Evolutionary conservation across 2,329 filamentous ascomycete genomes (phyloP), one percentile per base, ranked within the genome.

Genomic region (Intubia oerlemansii): DNA sequence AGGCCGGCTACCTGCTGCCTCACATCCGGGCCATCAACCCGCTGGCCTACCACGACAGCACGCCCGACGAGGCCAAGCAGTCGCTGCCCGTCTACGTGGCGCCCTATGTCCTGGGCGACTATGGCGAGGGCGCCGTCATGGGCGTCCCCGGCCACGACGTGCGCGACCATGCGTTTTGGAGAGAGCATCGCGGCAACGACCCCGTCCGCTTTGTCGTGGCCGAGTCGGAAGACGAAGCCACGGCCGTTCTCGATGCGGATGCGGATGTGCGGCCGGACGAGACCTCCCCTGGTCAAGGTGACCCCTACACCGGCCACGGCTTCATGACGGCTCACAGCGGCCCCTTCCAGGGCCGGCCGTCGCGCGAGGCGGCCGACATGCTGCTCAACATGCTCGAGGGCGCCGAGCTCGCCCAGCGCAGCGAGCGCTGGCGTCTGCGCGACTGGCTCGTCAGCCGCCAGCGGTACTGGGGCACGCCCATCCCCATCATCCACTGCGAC

Each of bases 391-490:
- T 64, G 38, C 58, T 73, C 3, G 50, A 64, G 35, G 48, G 55
- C 3, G 61, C 64, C 5, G 50, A 56, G 2, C 53, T 69, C n/a
- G 78, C 69, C 8, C 57, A 66, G 32, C 46, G 54, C n/a, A 56
- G 65, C 7, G 68, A 78, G 34, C 77, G 67, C 35, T 91, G 80
- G 79, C 69, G 76, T 29, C 58, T 92, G 16, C 61, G 80, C 34
- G 82, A 92, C 49, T 92, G 82, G 82, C 56, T 92, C 32, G 75
- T 92, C 41, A 90, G 80, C 45, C 69, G 82, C n/a, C 82, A 92
- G 48, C 61, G 82, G 37, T 91, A 90, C 46, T 92, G 82, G 82
- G 82, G 82, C 10, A 67, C 81, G 0, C 82, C 82, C 0, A 91
- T 92, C 30, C 82, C 82, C 12, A 82, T 92, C 30, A 59, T 91